phyloP scores from a whole-genome alignment of 768 basidiomycete species.

The Amanita pallidorosea region DNA sequence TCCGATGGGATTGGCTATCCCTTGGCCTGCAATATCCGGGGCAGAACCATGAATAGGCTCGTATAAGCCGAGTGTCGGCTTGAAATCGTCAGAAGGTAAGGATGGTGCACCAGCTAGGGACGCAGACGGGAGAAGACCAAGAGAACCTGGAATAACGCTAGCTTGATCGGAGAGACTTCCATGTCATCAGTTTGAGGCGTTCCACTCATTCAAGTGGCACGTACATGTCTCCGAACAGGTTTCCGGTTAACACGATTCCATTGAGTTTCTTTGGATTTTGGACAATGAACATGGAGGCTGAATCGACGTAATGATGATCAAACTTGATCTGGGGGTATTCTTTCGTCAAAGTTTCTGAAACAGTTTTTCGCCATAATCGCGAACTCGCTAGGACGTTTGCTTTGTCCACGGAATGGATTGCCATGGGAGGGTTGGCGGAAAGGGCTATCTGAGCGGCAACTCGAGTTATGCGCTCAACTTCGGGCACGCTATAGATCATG shows the following conservation, averaged over 20 bases:
- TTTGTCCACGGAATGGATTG: constrained; percentile 93
- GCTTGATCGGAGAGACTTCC: constrained; percentile 88
- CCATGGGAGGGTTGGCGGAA: constrained; percentile 70
- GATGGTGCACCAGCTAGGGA: constrained; percentile 87
- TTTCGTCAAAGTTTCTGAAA: constrained; percentile 68
- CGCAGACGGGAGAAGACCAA: constrained; percentile 92
- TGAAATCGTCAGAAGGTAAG: constrained; percentile 50
- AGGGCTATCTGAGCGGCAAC: constrained; percentile 92
- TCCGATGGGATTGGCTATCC: constrained; percentile 91
- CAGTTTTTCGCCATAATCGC: constrained; percentile 88
- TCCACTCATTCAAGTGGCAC: constrained; percentile 19
- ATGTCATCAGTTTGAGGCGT: constrained; percentile 2
- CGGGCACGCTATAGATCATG: constrained; percentile 84
- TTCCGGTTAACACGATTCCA: constrained; percentile 91
- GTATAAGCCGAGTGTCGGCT: constrained; percentile 81
- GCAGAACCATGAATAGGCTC: constrained; percentile 97
- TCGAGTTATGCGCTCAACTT: constrained; percentile 90
- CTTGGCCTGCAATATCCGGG: constrained; percentile 90
- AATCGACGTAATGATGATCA: constrained; percentile 91
- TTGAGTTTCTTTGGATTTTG: constrained; percentile 85
- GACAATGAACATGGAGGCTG: constrained; percentile 94
- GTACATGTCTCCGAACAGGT: constrained; percentile 95
- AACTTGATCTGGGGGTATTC: constrained; percentile 86
- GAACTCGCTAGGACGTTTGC: constrained; percentile 97
- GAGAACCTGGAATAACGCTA: constrained; percentile 95